Evolutionary conservation across 192 early-diverging fungal species (phyloP).

Genomic region (Linnemannia hyalina): DNA sequence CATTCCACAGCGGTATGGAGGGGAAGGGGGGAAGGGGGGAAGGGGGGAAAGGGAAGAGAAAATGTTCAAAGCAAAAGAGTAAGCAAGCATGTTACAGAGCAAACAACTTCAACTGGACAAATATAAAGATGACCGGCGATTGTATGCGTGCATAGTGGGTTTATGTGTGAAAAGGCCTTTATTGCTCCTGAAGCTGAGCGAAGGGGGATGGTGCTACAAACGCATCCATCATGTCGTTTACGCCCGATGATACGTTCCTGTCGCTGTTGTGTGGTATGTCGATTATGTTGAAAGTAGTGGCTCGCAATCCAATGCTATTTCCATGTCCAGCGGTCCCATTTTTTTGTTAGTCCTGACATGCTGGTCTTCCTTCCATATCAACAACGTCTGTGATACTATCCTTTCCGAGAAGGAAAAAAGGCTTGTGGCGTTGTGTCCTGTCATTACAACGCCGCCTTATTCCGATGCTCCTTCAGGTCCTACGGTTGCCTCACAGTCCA

Average conservation of each 20-base stretch:
- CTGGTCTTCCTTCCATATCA: neutral
- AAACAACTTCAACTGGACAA: neutral
- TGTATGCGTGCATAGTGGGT: neutral
- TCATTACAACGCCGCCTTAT: neutral
- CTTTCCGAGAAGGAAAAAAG: neutral
- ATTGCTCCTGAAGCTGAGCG: slow-evolving; percentile 1
- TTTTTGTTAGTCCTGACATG: neutral
- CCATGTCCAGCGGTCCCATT: no score
- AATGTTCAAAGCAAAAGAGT: neutral
- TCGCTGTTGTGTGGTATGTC: neutral
- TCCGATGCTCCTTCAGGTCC: neutral
- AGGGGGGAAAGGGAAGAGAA: no score
- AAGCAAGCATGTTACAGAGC: neutral
- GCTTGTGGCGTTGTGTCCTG: neutral
- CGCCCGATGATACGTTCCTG: no score
- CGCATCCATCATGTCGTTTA: neutral
- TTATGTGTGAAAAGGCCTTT: slow-evolving; percentile 3
- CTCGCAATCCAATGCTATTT: no score
- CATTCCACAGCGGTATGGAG: neutral
- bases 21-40: neutral
- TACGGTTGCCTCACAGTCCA: no score
- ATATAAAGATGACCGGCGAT: neutral
- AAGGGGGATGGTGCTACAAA: neutral
- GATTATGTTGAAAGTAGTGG: neutral
- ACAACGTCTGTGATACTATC: neutral